Evolutionary conservation across 169 alveolate genomes (phyloP), one percentile per base, ranked within the genome.

Genomic region (Eimeria zaria): DNA sequence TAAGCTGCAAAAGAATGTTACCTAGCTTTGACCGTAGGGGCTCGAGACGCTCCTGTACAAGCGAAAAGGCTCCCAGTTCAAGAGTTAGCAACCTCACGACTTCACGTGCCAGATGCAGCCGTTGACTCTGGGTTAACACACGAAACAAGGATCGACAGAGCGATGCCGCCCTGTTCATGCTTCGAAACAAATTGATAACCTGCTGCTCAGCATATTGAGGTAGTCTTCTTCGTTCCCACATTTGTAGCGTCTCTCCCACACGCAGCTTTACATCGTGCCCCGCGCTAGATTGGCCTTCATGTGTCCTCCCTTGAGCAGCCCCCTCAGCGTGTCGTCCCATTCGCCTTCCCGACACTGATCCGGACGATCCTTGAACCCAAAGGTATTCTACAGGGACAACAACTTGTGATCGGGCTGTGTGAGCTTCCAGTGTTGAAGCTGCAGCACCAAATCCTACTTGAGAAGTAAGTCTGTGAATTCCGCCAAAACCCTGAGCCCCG

Each of bases 41-140:
- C 87, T 76, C 62, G 33, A 76, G 39, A 22, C 9, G 20, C 87
- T 46, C 39, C 1, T 6, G 24, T 24, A 76, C 44, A 22, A 41
- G 60, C 2, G 39, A 76, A 41, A 76, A 24, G 2, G 87, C 87
- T 41, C 87, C 87, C 58, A 76, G 41, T 41, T 76, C 64, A 60
- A 76, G 39, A 44, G 87, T 1, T 12, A 76, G 60, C 60, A 76
- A 16, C 87, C 87, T 76, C 87, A 76, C 87, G 64, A 76, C n/a
- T 27, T 76, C 60, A 46, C 20, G 60, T 5, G 62, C 60, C 41
- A 76, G 33, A 24, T 5, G 60, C 41, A 76, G 39, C 55, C 87
- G 87, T n/a, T 76, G 87, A n/a, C 87, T 8, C 1, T 76, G 55
- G 27, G 39, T 27, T 44, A 46, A 6, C 20, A 6, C 36, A 8